Base-by-base conservation (phyloP, 2,329 filamentous ascomycete species). In the Colletotrichum echinochloae region DNA sequence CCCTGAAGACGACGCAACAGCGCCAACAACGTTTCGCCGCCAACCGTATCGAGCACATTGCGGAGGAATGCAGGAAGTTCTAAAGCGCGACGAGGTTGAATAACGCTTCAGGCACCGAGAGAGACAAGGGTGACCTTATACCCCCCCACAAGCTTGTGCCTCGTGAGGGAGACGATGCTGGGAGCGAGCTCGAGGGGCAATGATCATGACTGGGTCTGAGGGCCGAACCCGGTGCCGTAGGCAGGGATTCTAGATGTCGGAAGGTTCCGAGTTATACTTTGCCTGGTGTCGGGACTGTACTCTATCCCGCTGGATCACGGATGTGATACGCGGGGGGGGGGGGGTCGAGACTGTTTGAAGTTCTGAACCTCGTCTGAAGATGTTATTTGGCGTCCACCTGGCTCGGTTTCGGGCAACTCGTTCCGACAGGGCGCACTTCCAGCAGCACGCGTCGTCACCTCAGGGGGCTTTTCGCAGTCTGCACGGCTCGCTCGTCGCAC, bases 351-450 rank as follows among this genome's bases (percentile, higher is more conserved):
- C 46, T 52, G 23, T 61, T 52, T 39, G n/a, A 12, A 23, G n/a
- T 60, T 30, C 7, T 14, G 5, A 9, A 48, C 8, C 11, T n/a
- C 46, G 33, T 61, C 59, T 12, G 46, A 30, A 37, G 18, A 28
- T 16, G 2, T 51, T n/a, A 16, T 5, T 18, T 9, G 46, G 23
- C 46, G n/a, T 12, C 28, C 11, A 1, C 8, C 12, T 4, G 28
- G 26, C 5, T n/a, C 5, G 59, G 35, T 59, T 59, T 39, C 26
- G 28, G 46, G 66, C 18, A 23, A 46, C 37, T 54, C 61, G 23
- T 65, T 52, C 61, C 66, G 66, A 69, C n/a, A 9, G 23, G 8
- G 23, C 28, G 59, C 41, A n/a, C n/a, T n/a, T n/a, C n/a, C 59
- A 44, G 11, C 35, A 6, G 9, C 35, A 12, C 44, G 20, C 44